Conservation (phyloP, 2,329 filamentous ascomycete species). For the Curvularia sp. region DNA sequence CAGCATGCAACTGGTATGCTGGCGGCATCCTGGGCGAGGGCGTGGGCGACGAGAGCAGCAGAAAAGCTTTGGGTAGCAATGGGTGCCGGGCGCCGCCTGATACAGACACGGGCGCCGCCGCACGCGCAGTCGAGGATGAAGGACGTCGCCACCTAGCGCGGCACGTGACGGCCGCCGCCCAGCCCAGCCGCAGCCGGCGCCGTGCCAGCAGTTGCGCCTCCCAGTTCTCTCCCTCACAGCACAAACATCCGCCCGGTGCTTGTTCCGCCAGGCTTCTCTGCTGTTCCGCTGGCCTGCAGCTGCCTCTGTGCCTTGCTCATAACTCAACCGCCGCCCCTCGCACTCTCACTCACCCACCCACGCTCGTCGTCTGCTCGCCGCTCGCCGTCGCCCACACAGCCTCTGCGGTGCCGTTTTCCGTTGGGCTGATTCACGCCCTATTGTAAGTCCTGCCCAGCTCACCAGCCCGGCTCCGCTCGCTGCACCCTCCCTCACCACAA, state of each 20-base stretch:
- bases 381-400: conserved; percentile 24
- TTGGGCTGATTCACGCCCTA: conserved; percentile 50
- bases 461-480: conserved; percentile 31
- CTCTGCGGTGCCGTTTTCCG: conserved; percentile 37
- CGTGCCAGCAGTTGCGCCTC: conserved; percentile 25
- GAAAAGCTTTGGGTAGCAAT: conserved; percentile 15
- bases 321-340: conserved; percentile 18
- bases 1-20: conserved; percentile 10
- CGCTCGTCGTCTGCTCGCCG: conserved; percentile 1
- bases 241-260: conserved; percentile 35
- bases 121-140: conserved; percentile 17
- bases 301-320: conserved; percentile 18
- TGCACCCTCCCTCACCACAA: conserved; percentile 5
- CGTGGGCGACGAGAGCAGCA: conserved; percentile 2
- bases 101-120: conserved; percentile 11
- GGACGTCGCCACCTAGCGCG: conserved; percentile 18
- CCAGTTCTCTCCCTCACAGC: conserved; percentile 31
- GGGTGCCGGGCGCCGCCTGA: background rate
- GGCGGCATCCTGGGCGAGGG: no score
- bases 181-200: conserved; percentile 18
- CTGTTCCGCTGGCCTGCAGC: conserved; percentile 40
- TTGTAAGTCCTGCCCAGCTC: conserved; percentile 43
- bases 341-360: conserved; percentile 13
- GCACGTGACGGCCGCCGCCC: conserved; percentile 24
- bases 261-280: conserved; percentile 34